Conservation (phyloP, 2,329 filamentous ascomycete species). For the Trichocomaceae sp. region DNA sequence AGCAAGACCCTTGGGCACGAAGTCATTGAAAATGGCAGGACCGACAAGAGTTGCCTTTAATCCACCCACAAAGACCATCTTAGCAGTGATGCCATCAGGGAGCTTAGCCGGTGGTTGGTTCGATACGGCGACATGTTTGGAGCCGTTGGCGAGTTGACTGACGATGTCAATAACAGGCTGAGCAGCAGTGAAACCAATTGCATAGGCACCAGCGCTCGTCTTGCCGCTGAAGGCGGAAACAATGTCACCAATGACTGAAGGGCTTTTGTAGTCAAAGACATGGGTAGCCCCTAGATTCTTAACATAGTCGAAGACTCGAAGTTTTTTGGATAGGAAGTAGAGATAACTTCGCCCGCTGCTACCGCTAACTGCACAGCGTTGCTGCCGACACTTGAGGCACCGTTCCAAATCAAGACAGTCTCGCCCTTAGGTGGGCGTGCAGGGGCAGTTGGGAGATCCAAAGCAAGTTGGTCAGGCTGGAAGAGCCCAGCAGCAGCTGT, state of each 20-base stretch:
- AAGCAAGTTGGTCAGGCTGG: constrained; percentile 17
- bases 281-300: constrained; percentile 39
- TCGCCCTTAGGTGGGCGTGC: constrained; percentile 20
- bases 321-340: constrained; percentile 35
- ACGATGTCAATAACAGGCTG: neutral
- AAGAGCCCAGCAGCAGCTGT: constrained; percentile 23
- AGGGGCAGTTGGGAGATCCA: constrained; percentile 13
- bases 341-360: constrained; percentile 35
- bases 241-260: constrained; percentile 6
- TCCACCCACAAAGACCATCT: neutral
- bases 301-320: constrained; percentile 36
- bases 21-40: constrained; percentile 24
- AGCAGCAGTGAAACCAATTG: neutral
- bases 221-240: constrained; percentile 2
- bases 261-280: constrained; percentile 40
- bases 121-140: neutral
- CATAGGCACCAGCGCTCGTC: constrained; percentile 5
- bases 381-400: constrained; percentile 41
- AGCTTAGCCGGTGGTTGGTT: neutral
- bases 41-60: constrained; percentile 6
- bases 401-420: constrained; percentile 45
- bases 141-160: neutral
- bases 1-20: constrained; percentile 34
- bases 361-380: constrained; percentile 38
- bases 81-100: neutral